phyloP scores from a whole-genome alignment of 371 early-diverging fungal species.

The Mucor lusitanicus region DNA sequence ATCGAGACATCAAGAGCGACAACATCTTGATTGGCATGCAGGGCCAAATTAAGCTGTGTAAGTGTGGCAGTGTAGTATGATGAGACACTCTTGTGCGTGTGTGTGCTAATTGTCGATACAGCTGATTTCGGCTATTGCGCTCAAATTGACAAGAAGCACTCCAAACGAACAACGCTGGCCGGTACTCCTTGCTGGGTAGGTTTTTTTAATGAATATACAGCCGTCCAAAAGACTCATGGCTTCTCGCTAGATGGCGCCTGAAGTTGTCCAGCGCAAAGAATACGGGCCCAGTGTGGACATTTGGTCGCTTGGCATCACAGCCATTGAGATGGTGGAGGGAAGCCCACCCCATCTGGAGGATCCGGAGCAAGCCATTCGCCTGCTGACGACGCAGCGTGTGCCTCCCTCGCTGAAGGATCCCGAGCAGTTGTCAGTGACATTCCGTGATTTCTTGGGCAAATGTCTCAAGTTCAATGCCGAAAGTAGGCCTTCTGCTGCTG shows the following conservation, averaged over 20 bases:
- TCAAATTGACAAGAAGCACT: conserved; percentile 64
- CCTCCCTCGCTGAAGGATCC: conserved; percentile 84
- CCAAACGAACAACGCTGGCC: conserved; percentile 80
- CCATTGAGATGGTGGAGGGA: conserved; percentile 95
- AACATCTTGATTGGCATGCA: conserved; percentile 80
- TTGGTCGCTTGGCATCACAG: conserved; percentile 92
- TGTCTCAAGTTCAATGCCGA: conserved; percentile 84
- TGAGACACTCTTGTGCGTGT: background rate
- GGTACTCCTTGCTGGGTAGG: conserved; percentile 82
- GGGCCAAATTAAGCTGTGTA: conserved; percentile 83
- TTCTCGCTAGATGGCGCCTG: conserved; percentile 74
- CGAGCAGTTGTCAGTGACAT: conserved; percentile 65
- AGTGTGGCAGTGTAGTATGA: conserved; percentile 9
- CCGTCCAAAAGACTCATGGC: too few relatives aligned
- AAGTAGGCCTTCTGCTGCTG: conserved; percentile 75
- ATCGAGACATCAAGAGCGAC: conserved; percentile 94
- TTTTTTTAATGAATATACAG: too few relatives aligned
- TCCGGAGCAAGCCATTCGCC: conserved; percentile 73
- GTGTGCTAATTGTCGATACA: conserved; percentile 7
- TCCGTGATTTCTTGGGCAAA: conserved; percentile 80
- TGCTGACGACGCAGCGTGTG: conserved; percentile 41
- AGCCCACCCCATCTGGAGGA: conserved; percentile 94
- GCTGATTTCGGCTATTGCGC: conserved; percentile 93
- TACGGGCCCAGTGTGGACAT: conserved; percentile 87
- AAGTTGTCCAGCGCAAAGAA: conserved; percentile 82